Base-by-base conservation (phyloP, 108 stramenopile species). In the Fistulifera pelliculosa region DNA sequence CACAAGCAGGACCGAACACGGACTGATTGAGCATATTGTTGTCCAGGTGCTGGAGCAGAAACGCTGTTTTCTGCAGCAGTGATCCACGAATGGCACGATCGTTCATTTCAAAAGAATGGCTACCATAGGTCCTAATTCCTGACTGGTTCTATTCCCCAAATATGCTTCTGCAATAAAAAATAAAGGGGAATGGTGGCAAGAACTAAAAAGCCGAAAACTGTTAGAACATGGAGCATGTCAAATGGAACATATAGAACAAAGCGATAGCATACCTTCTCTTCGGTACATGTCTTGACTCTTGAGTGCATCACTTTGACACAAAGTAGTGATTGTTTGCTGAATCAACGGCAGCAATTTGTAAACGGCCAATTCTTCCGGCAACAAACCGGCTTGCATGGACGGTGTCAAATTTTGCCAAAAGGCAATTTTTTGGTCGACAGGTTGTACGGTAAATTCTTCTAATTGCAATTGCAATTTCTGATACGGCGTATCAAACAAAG, bases 1-100 rank as follows among this genome's bases (percentile, higher is more conserved):
- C 81, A 61, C 92, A 94, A 60, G 90, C 76, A 1, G 92, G 92
- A 47, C 87, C 87, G 58, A 87, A 90, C 8, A 94, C 90, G 42
- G 67, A 52, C 49, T 63, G 23, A 63, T 94, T 94, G 41, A 90
- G 45, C 0, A 77, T 25, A 16, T 58, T 62, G 18, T 80, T 74
- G 52, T 81, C 82, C 41, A 93, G 52, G 54, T 83, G 72, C 28
- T 71, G 53, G 12, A 70, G 56, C 27, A 87, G 52, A 11, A 87
- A 53, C n/a, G 65, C 56, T 22, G 80, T 75, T 44, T 80, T 76
- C 41, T 74, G 66, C 45, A 94, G 52, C 23, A 94, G 54, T 1
- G 79, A 64, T 2, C 86, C 87, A 19, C 92, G 81, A 12, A 94
- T 86, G 22, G 83, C 87, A 23, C 92, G 81, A 60, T 94, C 92